Base-by-base conservation (phyloP, 2,329 filamentous ascomycete species). In the Aspergillus versicolor region DNA sequence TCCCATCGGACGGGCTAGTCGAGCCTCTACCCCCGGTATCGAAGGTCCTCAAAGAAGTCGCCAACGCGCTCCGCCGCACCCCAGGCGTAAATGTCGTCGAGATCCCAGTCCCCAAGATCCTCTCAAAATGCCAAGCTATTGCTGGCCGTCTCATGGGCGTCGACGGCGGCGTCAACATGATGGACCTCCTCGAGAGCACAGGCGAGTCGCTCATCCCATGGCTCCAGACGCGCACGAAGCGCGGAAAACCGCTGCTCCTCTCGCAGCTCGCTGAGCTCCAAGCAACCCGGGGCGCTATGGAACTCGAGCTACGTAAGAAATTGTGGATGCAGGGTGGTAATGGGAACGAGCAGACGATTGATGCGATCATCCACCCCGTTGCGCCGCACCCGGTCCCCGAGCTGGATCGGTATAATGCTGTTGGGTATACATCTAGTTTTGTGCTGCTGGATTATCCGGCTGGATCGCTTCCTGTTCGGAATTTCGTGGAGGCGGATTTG, bases 361-460 rank as follows among this genome's bases (percentile, higher is more conserved):
- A 88, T 73, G 84, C 84, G 0, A 80, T 89, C 51, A 80, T 89
- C 54, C 84, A 81, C 60, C 86, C 86, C 0, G 76, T 87, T 0
- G 85, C 85, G 13, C 84, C 85, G 2, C 86, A 89, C 68, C 84
- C 86, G 0, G 80, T 86, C 0, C 83, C 85, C 1, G 77, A 80
- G 9, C 81, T 86, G 54, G 86, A 89, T 71, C 75, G 79, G 2
- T 88, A 84, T 72, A 86, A 87, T 67, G 81, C 81, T 0, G 81
- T 84, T 0, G 82, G 84, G 56, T 88, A 88, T 65, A 87, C 85
- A 1, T 82, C 78, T 21, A 79, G 77, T 1, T 87, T 85, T 64
- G 84, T 87, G 8, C 64, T 88, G 54, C 69, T 88, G 21, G 86
- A 89, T 66, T 86, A 84, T 64, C 82, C 86, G 0, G 81, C 85